phyloP scores from a whole-genome alignment of 192 early-diverging fungal species.

The Rhizophlyctis rosea region DNA sequence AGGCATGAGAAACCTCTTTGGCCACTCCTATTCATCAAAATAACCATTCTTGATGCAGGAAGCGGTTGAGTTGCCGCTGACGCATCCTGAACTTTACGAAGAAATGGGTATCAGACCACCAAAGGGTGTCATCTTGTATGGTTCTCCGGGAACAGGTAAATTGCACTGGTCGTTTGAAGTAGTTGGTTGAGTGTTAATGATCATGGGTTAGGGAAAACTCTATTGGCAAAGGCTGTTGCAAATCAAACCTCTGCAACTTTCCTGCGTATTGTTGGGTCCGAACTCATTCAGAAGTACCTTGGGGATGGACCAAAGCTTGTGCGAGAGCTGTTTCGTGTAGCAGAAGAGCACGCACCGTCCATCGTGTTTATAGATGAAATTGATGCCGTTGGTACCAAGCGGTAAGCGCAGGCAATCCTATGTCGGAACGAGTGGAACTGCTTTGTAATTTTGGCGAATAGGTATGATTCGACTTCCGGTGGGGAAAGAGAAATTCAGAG shows the following conservation, averaged over 20 bases:
- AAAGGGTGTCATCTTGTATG: constrained; percentile 95
- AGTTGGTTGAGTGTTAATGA: neutral
- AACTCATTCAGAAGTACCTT: constrained; percentile 98
- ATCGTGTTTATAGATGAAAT: constrained; percentile 99
- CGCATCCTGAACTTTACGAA: constrained; percentile 95
- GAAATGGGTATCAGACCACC: constrained; percentile 99
- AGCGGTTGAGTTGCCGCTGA: constrained; percentile 95
- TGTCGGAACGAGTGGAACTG: neutral
- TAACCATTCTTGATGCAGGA: constrained; percentile 47
- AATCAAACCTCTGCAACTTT: constrained; percentile 98
- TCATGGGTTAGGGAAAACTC: constrained; percentile 67
- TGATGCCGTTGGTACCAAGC: constrained; percentile 96
- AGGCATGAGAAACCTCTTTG: constrained; percentile 17
- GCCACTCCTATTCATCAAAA: neutral
- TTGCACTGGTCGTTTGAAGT: constrained; percentile 32
- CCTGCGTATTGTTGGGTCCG: constrained; percentile 94
- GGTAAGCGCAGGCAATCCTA: constrained; percentile 21
- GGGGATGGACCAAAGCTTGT: constrained; percentile 98
- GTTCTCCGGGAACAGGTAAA: constrained; percentile 83
- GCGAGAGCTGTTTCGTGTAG: constrained; percentile 94
- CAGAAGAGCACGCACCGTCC: constrained; percentile 91
- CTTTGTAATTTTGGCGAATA: constrained; percentile 34
- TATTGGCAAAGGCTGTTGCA: constrained; percentile 96
- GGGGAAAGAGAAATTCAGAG: constrained; percentile 97
- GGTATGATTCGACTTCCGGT: constrained; percentile 91